These are phyloP conservation scores for Uronychia binucleata DNA, from an alignment of 73 alveolate species.

Conservation along the genomic window DNA sequence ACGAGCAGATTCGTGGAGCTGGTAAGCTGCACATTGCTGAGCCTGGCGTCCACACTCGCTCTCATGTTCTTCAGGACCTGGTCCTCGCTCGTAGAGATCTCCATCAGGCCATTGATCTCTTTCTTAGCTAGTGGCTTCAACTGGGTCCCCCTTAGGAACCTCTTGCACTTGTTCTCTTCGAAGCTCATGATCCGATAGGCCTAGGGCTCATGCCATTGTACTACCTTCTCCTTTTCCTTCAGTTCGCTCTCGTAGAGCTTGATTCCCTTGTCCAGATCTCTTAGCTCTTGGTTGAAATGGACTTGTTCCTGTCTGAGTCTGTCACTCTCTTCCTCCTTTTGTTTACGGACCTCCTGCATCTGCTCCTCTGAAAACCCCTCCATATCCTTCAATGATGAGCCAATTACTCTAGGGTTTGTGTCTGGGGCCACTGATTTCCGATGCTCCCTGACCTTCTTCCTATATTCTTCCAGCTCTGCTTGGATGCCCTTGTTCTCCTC, in stretches of 20 bases:
- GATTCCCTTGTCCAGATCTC: conserved; percentile 13
- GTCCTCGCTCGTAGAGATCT: background rate
- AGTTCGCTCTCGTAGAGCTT: conserved; percentile 4
- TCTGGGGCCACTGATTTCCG: conserved; percentile 10
- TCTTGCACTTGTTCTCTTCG: conserved; percentile 25
- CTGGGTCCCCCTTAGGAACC: conserved; percentile 28
- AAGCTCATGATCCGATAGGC: conserved; percentile 22
- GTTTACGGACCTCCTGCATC: conserved; percentile 14
- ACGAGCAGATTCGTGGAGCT: background rate
- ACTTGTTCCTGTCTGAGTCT: background rate
- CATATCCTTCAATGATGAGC: conserved; percentile 1
- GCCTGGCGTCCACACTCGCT: conserved; percentile 6
- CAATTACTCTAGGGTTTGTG: background rate
- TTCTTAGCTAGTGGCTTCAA: conserved; percentile 21
- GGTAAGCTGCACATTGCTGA: conserved; percentile 4
- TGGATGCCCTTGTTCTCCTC: background rate
- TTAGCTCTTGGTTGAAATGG: conserved; percentile 15
- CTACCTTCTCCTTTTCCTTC: conserved; percentile 26
- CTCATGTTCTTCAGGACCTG: background rate
- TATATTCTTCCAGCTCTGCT: conserved; percentile 12
- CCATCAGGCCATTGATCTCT: conserved; percentile 17
- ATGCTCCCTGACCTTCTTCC: conserved; percentile 27
- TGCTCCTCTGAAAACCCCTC: conserved; percentile 2
- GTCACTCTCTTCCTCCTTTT: conserved; percentile 4
- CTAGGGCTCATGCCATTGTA: conserved; percentile 12